These are phyloP conservation scores for Guadua angustifolia DNA, from an alignment of 176 grass and related monocot genomes.

Conservation along the genomic window DNA sequence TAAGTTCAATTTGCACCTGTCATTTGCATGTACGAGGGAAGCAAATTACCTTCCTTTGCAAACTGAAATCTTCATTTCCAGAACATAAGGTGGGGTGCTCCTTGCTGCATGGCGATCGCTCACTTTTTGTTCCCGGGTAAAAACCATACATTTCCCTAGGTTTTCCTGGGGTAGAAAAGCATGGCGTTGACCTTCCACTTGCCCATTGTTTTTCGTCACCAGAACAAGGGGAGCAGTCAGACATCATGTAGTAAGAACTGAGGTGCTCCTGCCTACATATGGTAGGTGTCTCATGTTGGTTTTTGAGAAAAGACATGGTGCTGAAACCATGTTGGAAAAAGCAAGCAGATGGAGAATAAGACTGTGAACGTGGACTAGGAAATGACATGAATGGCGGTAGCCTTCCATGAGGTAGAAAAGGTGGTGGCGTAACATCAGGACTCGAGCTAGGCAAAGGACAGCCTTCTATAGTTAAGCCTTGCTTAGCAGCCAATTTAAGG, in stretches of 20 bases:
- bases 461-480: conserved; percentile 86
- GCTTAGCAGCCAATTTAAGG: conserved; percentile 75
- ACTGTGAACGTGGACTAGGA: conserved; percentile 45
- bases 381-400: conserved; percentile 54
- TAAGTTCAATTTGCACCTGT: neutral
- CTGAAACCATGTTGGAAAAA: conserved; percentile 88
- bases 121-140: conserved; percentile 8
- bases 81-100: conserved; percentile 38
- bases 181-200: conserved; percentile 41
- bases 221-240: conserved; percentile 47
- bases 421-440: conserved; percentile 34
- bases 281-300: conserved; percentile 57
- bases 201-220: conserved; percentile 51
- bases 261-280: conserved; percentile 70
- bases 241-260: conserved; percentile 75
- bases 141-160: conserved; percentile 42
- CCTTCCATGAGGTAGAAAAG: conserved; percentile 42
- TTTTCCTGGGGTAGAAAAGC: conserved; percentile 56
- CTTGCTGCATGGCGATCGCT: conserved; percentile 23
- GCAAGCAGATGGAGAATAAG: conserved; percentile 57
- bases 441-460: conserved; percentile 60
- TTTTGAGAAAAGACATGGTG: conserved; percentile 57
- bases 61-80: conserved; percentile 35
- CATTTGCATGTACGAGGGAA: neutral
- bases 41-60: conserved; percentile 59